Evolutionary conservation across 139 green algal genomes (phyloP), one percentile per base, ranked within the genome.

Genomic region (Haematococcus lacustris): DNA sequence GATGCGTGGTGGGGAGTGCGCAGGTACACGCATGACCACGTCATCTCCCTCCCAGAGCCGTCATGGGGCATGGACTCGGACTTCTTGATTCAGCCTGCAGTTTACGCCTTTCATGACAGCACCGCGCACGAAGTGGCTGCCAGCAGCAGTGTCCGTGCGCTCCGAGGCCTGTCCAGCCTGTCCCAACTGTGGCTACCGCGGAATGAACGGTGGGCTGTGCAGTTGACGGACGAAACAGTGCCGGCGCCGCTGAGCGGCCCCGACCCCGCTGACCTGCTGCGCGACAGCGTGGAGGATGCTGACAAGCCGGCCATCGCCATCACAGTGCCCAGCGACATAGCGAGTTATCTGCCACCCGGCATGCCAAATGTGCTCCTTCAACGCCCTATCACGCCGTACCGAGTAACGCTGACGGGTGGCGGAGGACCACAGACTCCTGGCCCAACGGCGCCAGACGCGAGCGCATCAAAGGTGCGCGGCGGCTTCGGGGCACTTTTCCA

Each of bases 1-100:
- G n/a, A n/a, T n/a, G n/a, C n/a, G n/a, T n/a, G n/a, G n/a, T n/a
- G n/a, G n/a, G n/a, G n/a, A n/a, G 47, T 65, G 57, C 43, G 26
- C 62, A 71, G 67, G 39, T 81, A 84, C 74, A 47, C 71, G 26
- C 50, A 71, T 3, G 74, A 84, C 30, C 40, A 34, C 1, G 75
- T 84, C 33, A 73, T 35, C 37, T 57, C 60, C 1, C 21, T 41
- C 0, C 71, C 74, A 1, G 68, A 74, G 28, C 79, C 79, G 1
- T 81, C 79, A 33, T 84, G 76, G 66, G 79, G 73, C 34, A 78
- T 78, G 74, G 74, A 78, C 66, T 34, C 38, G 17, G 38, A 53
- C 23, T 41, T 71, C 17, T 34, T 9, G 28, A 43, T 38, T 7
- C 47, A 67, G 2, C 38, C 70, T 23, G 62, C 43, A 28, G 26